Evolutionary conservation across 1,139 yeast genomes (phyloP), one percentile per base, ranked within the genome.

Genomic region (Sugiyamaella sp.): DNA sequence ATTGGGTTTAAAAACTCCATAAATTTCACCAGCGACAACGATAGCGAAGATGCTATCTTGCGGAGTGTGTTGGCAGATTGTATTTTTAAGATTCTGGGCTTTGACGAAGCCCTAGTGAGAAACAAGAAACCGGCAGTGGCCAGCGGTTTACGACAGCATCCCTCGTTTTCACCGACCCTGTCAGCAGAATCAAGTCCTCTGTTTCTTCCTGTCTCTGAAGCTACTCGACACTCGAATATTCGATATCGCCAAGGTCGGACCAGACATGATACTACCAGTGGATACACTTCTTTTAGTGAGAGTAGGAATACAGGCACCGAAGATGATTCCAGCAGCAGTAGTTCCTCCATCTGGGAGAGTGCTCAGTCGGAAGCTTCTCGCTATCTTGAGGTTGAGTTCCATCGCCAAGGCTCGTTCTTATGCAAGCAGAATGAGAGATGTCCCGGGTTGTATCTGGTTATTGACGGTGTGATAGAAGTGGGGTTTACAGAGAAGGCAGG

Each of bases 361-460:
- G 80, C 87, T 2, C 86, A 83, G 63, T 71, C 72, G 24, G 91
- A 86, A 37, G 85, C 90, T 61, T 81, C 91, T 0, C 78, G 81
- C 39, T 76, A 73, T 6, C 68, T 93, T 42, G 82, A 85, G 51
- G 74, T 91, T 8, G 73, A 80, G 57, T 78, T 74, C 58, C 77
- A 79, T 59, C 74, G 79, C 9, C 77, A 83, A 35, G 88, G 83
- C 2, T 69, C 83, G 0, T 74, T 76, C 0, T 65, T 91, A 1
- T 82, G 87, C 12, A 78, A 80, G 53, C 89, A 86, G 59, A 82
- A 86, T 49, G 80, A 82, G 5, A 79, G 79, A 51, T 80, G 85
- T 46, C 80, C 86, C 0, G 99, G 98, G 0, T 67, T 93, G 12
- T 89, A 76, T 65, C 90, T 86, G 65, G 85, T 93, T 5, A 80